Evolutionary conservation across 495 filamentous ascomycete species (phyloP).

Genomic region (Penicillium angulare): DNA sequence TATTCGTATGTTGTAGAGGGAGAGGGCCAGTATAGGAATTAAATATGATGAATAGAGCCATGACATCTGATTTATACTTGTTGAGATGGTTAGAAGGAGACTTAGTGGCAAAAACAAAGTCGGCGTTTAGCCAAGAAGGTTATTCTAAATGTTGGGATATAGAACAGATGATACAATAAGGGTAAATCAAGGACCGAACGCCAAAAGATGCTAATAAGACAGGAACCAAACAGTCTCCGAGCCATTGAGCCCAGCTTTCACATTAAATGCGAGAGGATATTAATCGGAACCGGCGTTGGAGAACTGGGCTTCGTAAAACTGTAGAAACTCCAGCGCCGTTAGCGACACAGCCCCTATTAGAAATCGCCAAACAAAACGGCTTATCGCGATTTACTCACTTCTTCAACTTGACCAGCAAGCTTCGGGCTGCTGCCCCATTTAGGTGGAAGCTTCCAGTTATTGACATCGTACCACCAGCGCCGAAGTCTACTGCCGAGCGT

Average conservation of each 20-base stretch:
- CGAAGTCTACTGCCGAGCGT: conserved; percentile 68
- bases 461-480: conserved; percentile 89
- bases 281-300: conserved; percentile 37
- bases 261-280: conserved; percentile 1
- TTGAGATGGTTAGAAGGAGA: too few relatives aligned
- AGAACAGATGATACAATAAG: conserved; percentile 13
- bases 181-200: conserved; percentile 18
- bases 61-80: too few relatives aligned
- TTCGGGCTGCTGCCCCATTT: conserved; percentile 24
- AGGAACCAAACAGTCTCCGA: conserved; percentile 2
- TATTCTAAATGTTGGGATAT: conserved; percentile 17
- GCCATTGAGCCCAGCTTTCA: background rate
- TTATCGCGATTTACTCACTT: conserved; percentile 40
- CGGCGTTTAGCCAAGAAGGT: background rate
- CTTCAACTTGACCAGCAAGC: conserved; percentile 43
- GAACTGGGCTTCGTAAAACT: conserved; percentile 47
- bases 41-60: background rate
- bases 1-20: background rate
- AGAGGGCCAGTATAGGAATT: background rate
- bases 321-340: conserved; percentile 40
- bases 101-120: background rate
- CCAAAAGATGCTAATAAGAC: conserved; percentile 25
- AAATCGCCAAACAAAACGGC: background rate
- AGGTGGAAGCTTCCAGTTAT: conserved; percentile 71
- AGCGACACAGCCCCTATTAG: conserved; percentile 17